phyloP scores from a whole-genome alignment of 1,139 yeast species.

The Debaryomycetaceae sp. region DNA sequence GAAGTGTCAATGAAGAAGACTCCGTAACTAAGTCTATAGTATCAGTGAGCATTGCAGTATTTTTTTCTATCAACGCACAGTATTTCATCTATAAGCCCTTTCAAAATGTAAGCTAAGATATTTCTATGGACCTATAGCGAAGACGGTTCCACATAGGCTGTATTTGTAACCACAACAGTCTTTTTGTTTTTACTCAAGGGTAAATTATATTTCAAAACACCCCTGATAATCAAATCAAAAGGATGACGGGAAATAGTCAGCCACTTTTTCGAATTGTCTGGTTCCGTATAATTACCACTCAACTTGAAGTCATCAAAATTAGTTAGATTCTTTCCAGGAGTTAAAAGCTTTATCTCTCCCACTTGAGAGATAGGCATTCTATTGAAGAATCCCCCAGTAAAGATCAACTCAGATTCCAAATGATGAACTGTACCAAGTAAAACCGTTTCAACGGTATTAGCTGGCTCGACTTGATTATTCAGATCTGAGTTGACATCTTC shows the following conservation, averaged over 20 bases:
- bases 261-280: conserved; percentile 65
- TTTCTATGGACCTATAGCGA: neutral
- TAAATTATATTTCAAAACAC: conserved; percentile 72
- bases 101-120: neutral
- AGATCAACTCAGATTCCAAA: conserved; percentile 70
- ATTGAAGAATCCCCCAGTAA: conserved; percentile 75
- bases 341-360: conserved; percentile 67
- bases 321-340: conserved; percentile 71
- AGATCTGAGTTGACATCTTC: conserved; percentile 7
- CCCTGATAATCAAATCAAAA: conserved; percentile 81
- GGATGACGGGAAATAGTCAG: conserved; percentile 71
- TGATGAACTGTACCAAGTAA: conserved; percentile 65
- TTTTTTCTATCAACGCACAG: too few species aligned
- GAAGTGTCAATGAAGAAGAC: conserved; percentile 1
- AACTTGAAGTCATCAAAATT: conserved; percentile 6
- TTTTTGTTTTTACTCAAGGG: conserved; percentile 58
- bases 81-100: too few species aligned
- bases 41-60: neutral
- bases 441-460: conserved; percentile 54
- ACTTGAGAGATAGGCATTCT: conserved; percentile 53
- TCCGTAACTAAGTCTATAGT: neutral
- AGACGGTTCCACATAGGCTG: conserved; percentile 55
- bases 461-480: conserved; percentile 3
- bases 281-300: conserved; percentile 16
- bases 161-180: conserved; percentile 61